Evolutionary conservation across 176 grass and related monocot species (phyloP).

Genomic region (Eragrostis curvula): DNA sequence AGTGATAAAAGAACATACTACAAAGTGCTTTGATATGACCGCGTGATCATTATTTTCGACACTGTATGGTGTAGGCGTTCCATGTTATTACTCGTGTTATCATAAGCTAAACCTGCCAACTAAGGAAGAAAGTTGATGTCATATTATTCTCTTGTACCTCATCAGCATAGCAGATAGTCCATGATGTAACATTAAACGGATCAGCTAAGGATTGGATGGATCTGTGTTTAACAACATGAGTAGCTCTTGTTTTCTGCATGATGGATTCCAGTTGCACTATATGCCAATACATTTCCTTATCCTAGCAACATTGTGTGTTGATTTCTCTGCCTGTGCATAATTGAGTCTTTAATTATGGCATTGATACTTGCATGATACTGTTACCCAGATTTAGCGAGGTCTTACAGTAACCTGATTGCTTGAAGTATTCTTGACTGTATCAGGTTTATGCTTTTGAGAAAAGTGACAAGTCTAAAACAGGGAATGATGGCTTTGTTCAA

Average conservation of each 20-base stretch:
- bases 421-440: slow-evolving; percentile 42
- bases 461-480: slow-evolving; percentile 86
- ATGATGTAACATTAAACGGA: slow-evolving; percentile 16
- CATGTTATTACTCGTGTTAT: background rate
- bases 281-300: slow-evolving; percentile 21
- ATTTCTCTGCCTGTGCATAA: background rate
- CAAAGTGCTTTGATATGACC: slow-evolving; percentile 12
- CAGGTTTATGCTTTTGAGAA: slow-evolving; percentile 87
- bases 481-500: slow-evolving; percentile 64
- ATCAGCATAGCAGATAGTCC: background rate
- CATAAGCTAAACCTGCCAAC: slow-evolving; percentile 1
- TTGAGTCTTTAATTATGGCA: background rate
- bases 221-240: slow-evolving; percentile 23
- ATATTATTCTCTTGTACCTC: slow-evolving; percentile 5
- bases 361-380: background rate
- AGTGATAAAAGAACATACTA: background rate
- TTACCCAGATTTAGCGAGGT: slow-evolving; percentile 30
- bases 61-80: background rate
- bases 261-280: slow-evolving; percentile 27
- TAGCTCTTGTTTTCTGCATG: slow-evolving; percentile 14
- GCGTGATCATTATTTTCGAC: background rate
- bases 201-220: background rate
- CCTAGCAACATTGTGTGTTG: background rate
- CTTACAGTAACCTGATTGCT: slow-evolving; percentile 25
- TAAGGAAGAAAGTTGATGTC: slow-evolving; percentile 12